Percentiles rank a stretch among this genome's conserved stretches.
These are phyloP conservation scores for Chalara sp. DNA, from an alignment of 2,329 filamentous ascomycete genomes.

Conservation along the genomic window DNA sequence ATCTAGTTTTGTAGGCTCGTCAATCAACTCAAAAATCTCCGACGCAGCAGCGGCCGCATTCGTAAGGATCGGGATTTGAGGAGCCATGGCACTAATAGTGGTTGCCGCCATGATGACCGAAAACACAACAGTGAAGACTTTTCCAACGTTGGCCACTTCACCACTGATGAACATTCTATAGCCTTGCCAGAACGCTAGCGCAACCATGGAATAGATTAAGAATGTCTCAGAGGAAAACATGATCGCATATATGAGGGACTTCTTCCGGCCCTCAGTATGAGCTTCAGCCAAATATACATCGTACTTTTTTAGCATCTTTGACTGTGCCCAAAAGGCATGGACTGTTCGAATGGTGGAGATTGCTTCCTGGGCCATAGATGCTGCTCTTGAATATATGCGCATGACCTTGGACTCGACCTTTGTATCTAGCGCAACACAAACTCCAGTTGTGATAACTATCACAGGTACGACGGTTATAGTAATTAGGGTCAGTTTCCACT, in stretches of 20 bases:
- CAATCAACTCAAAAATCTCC: too few species aligned
- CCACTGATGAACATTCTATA: background rate
- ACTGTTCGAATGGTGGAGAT: background rate
- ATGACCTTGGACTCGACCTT: background rate
- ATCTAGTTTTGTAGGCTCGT: too few species aligned
- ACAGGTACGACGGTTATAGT: background rate
- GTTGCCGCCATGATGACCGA: background rate
- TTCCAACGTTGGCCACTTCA: background rate
- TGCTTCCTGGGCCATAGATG: background rate
- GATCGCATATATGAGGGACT: background rate
- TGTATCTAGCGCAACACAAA: background rate
- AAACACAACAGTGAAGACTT: background rate
- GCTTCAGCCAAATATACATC: background rate
- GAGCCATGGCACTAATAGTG: background rate
- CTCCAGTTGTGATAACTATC: background rate
- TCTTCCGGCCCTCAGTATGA: background rate
- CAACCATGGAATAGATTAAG: background rate
- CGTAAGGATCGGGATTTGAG: too few species aligned
- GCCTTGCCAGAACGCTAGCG: background rate
- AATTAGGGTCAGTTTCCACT: background rate
- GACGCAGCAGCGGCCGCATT: too few species aligned
- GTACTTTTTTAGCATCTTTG: background rate
- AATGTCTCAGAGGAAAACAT: background rate
- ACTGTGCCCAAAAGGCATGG: background rate
- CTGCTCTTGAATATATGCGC: background rate